These are phyloP conservation scores for Cytospora piceicola DNA, from an alignment of 2,329 filamentous ascomycete genomes.

Conservation along the genomic window DNA sequence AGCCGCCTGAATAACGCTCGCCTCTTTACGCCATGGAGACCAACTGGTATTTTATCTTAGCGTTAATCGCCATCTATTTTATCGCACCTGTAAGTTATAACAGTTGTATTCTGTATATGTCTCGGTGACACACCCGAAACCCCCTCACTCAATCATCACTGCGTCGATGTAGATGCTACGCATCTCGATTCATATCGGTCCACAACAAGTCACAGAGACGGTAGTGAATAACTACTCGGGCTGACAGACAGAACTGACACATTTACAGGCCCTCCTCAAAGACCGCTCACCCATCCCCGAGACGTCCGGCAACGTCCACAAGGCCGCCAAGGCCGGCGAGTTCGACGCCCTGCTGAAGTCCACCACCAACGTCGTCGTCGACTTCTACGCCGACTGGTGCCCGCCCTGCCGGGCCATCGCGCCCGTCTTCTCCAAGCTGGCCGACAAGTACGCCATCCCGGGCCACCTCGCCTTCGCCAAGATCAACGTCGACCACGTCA, in stretches of 20 bases:
- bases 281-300: conserved; percentile 45
- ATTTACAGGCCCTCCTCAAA: conserved; percentile 31
- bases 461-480: conserved; percentile 55
- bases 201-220: background rate
- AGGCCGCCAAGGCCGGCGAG: conserved; percentile 39
- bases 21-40: background rate
- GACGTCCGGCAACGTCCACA: conserved; percentile 44
- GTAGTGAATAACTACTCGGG: too few species aligned
- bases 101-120: background rate
- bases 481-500: conserved; percentile 58
- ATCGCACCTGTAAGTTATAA: background rate
- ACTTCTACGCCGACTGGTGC: conserved; percentile 58
- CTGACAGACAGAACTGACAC: background rate
- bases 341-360: conserved; percentile 44
- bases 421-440: conserved; percentile 50
- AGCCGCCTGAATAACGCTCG: background rate
- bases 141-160: background rate
- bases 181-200: background rate
- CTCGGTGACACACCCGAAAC: background rate
- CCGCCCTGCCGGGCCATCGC: conserved; percentile 54
- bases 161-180: background rate
- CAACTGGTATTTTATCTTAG: background rate
- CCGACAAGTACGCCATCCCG: conserved; percentile 42
- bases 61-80: background rate
- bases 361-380: conserved; percentile 49